Evolutionary conservation across 768 basidiomycete species (phyloP), one percentile per base, ranked within the genome.

Genomic region (Lentinula edodes): DNA sequence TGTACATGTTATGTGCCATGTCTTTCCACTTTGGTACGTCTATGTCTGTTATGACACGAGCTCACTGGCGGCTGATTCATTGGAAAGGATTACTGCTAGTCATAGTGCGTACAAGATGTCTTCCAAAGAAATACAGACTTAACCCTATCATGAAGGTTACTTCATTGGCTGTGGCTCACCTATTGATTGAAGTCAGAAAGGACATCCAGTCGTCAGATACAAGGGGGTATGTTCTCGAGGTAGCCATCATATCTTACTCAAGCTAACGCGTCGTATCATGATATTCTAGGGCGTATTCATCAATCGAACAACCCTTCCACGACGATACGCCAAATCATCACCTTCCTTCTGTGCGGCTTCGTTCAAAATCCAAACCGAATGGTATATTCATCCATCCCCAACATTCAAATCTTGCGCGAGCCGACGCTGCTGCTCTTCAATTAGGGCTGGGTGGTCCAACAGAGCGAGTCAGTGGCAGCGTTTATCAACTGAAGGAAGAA

Each of bases 1-100:
- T 82, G 62, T 90, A 90, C 67, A 90, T 91, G 88, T 78, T 91
- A 15, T 75, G 87, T 56, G 80, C 85, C 28, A 90, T 90, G 87
- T 83, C 88, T 20, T 83, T 87, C 64, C 82, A 89, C 59, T 60
- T 83, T n/a, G 81, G 46, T 48, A n/a, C 18, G 46, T 23, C 46
- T 10, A 20, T 46, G 10, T 48, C 4, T 13, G 38, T 48, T 9
- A 48, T 23, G 46, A 48, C 20, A 20, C 28, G 16, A 9, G 3
- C 2, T 8, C 23, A 45, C 43, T 48, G 46, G 46, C 46, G 46
- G 89, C 89, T 78, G 9, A 56, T 38, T 2, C 20, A 18, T 6
- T 57, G 23, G 20, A 50, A n/a, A 45, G 85, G 84, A 39, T 68
- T 86, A 28, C 76, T 87, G 35, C 58, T 83, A 42, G 70, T 82